Evolutionary conservation across 2,329 filamentous ascomycete species (phyloP).

Genomic region (Thelonectria olida): DNA sequence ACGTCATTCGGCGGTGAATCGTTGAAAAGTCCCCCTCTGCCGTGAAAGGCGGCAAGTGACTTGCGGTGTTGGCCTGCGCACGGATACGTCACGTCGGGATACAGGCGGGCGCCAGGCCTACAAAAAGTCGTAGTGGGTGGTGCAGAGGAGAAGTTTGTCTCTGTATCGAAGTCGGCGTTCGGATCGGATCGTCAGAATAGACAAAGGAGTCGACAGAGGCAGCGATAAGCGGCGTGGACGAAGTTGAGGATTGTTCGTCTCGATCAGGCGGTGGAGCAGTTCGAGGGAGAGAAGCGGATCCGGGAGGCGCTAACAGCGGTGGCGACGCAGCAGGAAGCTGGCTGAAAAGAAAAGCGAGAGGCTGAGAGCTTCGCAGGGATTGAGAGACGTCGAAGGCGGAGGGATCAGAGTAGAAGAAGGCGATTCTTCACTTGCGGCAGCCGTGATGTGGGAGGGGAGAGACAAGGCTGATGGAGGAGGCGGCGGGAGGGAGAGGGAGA

Average conservation of each 20-base stretch:
- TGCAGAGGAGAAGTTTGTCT: constrained; percentile 4
- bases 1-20: constrained; percentile 42
- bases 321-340: constrained; percentile 5
- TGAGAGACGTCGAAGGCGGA: background rate
- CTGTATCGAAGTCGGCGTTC: constrained; percentile 17
- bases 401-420: background rate
- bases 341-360: background rate
- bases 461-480: constrained; percentile 24
- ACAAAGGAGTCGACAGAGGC: constrained; percentile 16
- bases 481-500: constrained; percentile 21
- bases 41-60: constrained; percentile 14
- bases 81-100: constrained; percentile 18
- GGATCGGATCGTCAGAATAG: constrained; percentile 9
- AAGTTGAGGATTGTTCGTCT: constrained; percentile 28
- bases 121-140: background rate
- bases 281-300: constrained; percentile 38
- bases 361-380: background rate
- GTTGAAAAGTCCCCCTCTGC: constrained; percentile 10
- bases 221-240: constrained; percentile 28
- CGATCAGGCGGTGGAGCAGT: constrained; percentile 40
- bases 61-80: constrained; percentile 22
- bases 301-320: constrained; percentile 27
- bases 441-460: constrained; percentile 9
- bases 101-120: background rate
- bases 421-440: constrained; percentile 12